A percentile compares a stretch with the other conserved stretches of the same genome.
These are phyloP conservation scores for Hypoxylon sp. DNA, from an alignment of 2,329 filamentous ascomycete genomes.

Conservation along the genomic window DNA sequence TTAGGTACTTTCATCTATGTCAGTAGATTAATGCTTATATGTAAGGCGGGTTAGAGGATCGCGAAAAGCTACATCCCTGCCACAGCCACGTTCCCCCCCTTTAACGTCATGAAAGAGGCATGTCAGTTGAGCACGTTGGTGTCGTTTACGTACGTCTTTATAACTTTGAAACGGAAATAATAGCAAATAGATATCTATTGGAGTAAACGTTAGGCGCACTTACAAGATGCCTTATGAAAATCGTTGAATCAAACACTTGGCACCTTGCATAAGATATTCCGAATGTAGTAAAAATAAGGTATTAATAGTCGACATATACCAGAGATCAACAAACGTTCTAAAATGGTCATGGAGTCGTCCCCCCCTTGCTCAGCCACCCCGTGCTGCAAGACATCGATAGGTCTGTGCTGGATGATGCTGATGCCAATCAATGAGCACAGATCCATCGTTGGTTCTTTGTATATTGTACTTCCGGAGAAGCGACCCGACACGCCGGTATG, in stretches of 20 bases:
- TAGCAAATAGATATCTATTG: conserved; percentile 12
- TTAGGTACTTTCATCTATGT: background rate
- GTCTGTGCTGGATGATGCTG: conserved; percentile 31
- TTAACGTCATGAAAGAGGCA: conserved; percentile 18
- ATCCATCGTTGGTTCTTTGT: conserved; percentile 22
- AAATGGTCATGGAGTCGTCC: conserved; percentile 24
- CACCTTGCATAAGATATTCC: conserved; percentile 15
- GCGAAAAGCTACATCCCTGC: conserved; percentile 25
- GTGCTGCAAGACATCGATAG: conserved; percentile 46
- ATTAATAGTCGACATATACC: conserved; percentile 30
- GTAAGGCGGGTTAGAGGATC: conserved; percentile 13
- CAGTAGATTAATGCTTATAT: conserved; percentile 19
- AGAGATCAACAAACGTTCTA: conserved; percentile 29
- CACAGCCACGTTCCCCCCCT: conserved; percentile 31
- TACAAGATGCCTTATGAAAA: conserved; percentile 2
- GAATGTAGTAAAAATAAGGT: conserved; percentile 37
- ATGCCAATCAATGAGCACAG: conserved; percentile 35
- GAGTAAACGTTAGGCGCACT: background rate
- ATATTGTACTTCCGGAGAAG: conserved; percentile 46
- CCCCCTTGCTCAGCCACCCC: conserved; percentile 41
- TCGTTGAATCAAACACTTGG: conserved; percentile 4
- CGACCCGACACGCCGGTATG: conserved; percentile 52
- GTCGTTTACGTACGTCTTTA: conserved; percentile 17
- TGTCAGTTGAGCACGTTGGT: conserved; percentile 15
- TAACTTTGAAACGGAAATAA: conserved; percentile 33